Evolutionary conservation across 805 yeast genomes (phyloP).

Genomic region (Candida xyloterini): DNA sequence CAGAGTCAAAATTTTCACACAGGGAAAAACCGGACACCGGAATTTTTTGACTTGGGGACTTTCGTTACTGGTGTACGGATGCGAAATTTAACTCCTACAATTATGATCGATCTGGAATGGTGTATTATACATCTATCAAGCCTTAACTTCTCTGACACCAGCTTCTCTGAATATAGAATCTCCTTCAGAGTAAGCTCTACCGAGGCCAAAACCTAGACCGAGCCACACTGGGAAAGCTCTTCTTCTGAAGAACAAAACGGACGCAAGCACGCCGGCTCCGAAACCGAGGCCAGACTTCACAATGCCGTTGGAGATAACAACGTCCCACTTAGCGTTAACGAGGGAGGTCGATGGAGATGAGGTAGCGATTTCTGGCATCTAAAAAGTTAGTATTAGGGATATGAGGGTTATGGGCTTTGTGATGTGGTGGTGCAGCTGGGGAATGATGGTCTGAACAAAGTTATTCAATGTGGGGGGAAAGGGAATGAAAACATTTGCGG

Average conservation of each 20-base stretch:
- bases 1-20: slow-evolving; percentile 7
- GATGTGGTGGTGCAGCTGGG: too few species aligned
- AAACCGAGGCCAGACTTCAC: slow-evolving; percentile 96
- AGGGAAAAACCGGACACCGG: slow-evolving; percentile 12
- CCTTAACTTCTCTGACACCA: slow-evolving; percentile 72
- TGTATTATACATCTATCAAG: slow-evolving; percentile 35
- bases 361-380: slow-evolving; percentile 25
- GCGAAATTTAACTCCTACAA: background rate
- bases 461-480: too few species aligned
- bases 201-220: slow-evolving; percentile 96
- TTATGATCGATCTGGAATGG: background rate
- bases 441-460: too few species aligned
- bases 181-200: slow-evolving; percentile 97
- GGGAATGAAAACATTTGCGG: too few species aligned
- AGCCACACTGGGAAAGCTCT: slow-evolving; percentile 97
- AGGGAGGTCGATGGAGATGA: slow-evolving; percentile 27
- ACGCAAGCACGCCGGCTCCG: slow-evolving; percentile 93
- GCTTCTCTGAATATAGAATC: slow-evolving; percentile 91
- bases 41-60: background rate
- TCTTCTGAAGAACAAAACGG: slow-evolving; percentile 86
- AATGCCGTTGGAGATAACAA: slow-evolving; percentile 87
- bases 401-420: too few species aligned
- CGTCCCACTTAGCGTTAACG: slow-evolving; percentile 69
- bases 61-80: slow-evolving; percentile 2
- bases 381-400: slow-evolving; percentile 2